Percentiles rank a stretch among this genome's conserved stretches.
These are phyloP conservation scores for Boletus subparvulus DNA, from an alignment of 768 basidiomycete species.

Conservation along the genomic window DNA sequence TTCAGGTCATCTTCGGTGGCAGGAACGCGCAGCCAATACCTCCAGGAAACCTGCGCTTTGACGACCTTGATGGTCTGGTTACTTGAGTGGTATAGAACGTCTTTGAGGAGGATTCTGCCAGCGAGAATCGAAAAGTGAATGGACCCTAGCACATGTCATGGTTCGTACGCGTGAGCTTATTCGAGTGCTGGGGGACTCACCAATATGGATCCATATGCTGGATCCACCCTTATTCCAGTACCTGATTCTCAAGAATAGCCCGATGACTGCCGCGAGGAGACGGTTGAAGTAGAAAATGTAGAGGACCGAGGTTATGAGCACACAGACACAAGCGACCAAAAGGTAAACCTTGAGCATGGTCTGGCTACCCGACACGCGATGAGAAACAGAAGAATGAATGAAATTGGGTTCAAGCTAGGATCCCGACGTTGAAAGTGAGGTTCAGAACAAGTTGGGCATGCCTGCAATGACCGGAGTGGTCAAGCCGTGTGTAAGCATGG, in stretches of 20 bases:
- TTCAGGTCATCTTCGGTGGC: conserved; percentile 71
- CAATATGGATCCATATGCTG: conserved; percentile 85
- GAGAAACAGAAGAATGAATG: background rate
- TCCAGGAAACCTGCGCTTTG: conserved; percentile 86
- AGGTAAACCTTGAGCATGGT: conserved; percentile 60
- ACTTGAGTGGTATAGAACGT: conserved; percentile 86
- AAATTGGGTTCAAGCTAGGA: background rate
- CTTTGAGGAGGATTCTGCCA: conserved; percentile 85
- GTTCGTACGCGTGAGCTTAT: background rate
- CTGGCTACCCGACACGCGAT: background rate
- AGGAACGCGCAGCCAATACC: conserved; percentile 88
- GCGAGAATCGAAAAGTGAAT: conserved; percentile 87
- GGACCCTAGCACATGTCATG: conserved; percentile 54
- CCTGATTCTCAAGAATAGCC: conserved; percentile 61
- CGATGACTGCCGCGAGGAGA: conserved; percentile 67
- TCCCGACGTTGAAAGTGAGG: background rate
- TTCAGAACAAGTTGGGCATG: conserved; percentile 6
- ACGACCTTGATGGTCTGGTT: conserved; percentile 86
- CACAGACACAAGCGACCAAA: conserved; percentile 61
- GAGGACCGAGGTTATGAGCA: conserved; percentile 54
- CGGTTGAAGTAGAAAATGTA: conserved; percentile 94
- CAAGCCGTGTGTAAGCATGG: too few species aligned
- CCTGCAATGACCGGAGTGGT: background rate
- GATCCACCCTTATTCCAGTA: conserved; percentile 77
- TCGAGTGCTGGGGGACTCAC: conserved; percentile 39